Conservation (phyloP, 2,329 filamentous ascomycete genomes). For the Colletotrichum camelliae region DNA sequence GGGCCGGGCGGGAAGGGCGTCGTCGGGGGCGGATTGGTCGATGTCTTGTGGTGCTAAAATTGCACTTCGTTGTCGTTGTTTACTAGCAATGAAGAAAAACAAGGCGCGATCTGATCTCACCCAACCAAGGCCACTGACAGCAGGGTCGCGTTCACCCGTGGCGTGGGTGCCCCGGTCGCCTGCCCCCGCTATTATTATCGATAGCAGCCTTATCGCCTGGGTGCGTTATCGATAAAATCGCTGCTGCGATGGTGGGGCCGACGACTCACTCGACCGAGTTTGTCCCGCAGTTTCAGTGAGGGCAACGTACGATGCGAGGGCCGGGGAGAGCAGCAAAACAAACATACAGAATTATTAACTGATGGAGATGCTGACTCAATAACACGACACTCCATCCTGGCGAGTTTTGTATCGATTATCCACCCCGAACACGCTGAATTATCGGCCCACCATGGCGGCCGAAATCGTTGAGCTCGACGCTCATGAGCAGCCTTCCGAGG, state of each 20-base stretch:
- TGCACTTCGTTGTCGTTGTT: slow-evolving; percentile 23
- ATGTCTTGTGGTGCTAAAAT: slow-evolving; percentile 24
- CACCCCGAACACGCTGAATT: not conserved
- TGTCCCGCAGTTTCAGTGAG: not conserved
- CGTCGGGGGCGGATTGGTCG: slow-evolving; percentile 15
- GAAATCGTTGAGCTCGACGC: slow-evolving; percentile 68
- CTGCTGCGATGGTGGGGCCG: not conserved
- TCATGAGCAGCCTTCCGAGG: slow-evolving; percentile 76
- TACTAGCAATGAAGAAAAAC: slow-evolving; percentile 24
- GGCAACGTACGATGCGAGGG: slow-evolving; percentile 6
- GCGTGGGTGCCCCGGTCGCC: slow-evolving; percentile 13
- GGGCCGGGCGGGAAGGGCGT: slow-evolving; percentile 19
- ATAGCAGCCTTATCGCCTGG: not conserved
- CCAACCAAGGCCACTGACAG: slow-evolving; percentile 15
- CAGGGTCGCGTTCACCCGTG: slow-evolving; percentile 14
- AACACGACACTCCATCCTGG: not conserved
- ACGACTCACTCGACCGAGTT: slow-evolving; percentile 3
- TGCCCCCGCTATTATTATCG: not conserved
- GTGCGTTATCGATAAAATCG: slow-evolving; percentile 12
- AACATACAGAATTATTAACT: not conserved
- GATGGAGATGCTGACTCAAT: not conserved
- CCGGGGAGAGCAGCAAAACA: not conserved
- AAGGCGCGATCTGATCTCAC: slow-evolving; percentile 23
- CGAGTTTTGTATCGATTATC: not conserved
- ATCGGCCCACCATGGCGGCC: slow-evolving; percentile 37